phyloP scores from a whole-genome alignment of 129 eudicot species.

The Artemisia annua region DNA sequence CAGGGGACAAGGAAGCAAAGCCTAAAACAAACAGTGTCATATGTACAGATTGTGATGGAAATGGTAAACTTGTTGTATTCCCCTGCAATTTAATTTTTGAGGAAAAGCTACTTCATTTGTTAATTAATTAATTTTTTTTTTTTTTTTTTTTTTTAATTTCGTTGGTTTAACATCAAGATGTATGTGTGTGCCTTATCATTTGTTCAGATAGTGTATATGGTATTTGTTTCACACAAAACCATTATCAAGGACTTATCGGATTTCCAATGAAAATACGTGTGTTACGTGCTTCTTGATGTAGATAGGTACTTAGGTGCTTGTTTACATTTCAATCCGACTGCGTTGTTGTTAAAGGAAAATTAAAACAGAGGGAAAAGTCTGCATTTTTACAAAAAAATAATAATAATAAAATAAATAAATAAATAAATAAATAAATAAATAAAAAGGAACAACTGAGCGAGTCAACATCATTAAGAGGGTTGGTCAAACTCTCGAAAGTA shows the following conservation, averaged over 20 bases:
- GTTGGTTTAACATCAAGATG: neutral
- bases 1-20: conserved; percentile 37
- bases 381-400: too few relatives aligned
- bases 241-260: neutral
- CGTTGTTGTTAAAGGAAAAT: neutral
- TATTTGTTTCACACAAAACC: neutral
- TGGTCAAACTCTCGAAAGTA: neutral
- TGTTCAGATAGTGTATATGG: neutral
- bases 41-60: conserved; percentile 60
- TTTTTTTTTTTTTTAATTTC: neutral
- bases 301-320: neutral
- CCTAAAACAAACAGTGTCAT: conserved; percentile 51
- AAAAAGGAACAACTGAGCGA: neutral
- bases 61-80: conserved; percentile 39
- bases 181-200: neutral
- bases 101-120: neutral
- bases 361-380: neutral
- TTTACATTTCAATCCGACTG: neutral
- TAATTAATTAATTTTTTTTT: too few relatives aligned
- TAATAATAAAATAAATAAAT: too few relatives aligned
- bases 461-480: neutral
- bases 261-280: neutral
- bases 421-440: too few relatives aligned
- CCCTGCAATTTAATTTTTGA: neutral
- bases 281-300: neutral